These are phyloP conservation scores for Plasmopara muralis DNA, from an alignment of 352 stramenopile species.

Conservation along the genomic window DNA sequence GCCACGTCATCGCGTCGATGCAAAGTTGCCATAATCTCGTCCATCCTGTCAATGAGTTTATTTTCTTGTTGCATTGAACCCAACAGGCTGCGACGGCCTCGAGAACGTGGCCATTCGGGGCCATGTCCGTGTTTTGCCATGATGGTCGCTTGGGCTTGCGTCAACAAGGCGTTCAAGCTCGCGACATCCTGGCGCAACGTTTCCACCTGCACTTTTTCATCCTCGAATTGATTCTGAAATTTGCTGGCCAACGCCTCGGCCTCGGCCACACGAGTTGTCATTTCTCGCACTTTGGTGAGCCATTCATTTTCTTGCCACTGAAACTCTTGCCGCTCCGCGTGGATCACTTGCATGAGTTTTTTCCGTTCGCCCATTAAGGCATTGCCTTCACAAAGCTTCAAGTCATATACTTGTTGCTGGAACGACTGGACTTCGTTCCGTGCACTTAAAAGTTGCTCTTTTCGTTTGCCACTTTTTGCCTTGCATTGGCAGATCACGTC, in stretches of 20 bases:
- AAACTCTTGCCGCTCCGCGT: slow-evolving; percentile 44
- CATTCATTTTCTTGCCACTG: slow-evolving; percentile 61
- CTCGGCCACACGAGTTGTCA: slow-evolving; percentile 43
- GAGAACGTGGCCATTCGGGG: slow-evolving; percentile 9
- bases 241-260: slow-evolving; percentile 47
- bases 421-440: slow-evolving; percentile 23
- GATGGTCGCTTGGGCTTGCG: slow-evolving; percentile 49
- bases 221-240: slow-evolving; percentile 66
- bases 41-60: neutral
- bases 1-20: too few relatives aligned
- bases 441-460: slow-evolving; percentile 21
- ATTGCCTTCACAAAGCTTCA: slow-evolving; percentile 53
- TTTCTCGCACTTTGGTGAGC: slow-evolving; percentile 34
- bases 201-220: slow-evolving; percentile 69
- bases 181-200: slow-evolving; percentile 58
- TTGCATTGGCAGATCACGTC: slow-evolving; percentile 19
- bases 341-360: slow-evolving; percentile 38
- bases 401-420: slow-evolving; percentile 44
- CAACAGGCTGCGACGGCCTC: slow-evolving; percentile 1
- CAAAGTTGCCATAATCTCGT: too few relatives aligned
- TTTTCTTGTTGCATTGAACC: slow-evolving; percentile 21
- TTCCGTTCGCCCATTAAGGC: slow-evolving; percentile 47
- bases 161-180: slow-evolving; percentile 54
- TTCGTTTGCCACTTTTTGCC: slow-evolving; percentile 12
- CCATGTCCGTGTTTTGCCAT: slow-evolving; percentile 28